phyloP scores from a whole-genome alignment of 176 grass and related monocot genomes.

The Calamus simplicifolius region DNA sequence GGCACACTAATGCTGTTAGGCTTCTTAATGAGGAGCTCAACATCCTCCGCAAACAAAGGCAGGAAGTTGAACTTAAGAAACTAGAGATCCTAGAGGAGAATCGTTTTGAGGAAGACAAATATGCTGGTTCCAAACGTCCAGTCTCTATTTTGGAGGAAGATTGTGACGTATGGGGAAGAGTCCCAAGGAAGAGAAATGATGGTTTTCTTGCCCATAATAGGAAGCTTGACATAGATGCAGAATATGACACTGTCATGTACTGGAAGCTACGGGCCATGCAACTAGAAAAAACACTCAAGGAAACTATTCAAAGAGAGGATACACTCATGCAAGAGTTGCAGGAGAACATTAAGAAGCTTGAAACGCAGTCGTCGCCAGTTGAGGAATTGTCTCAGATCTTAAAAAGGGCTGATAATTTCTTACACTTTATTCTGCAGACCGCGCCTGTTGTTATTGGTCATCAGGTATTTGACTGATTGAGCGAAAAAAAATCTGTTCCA shows the following conservation, averaged over 20 bases:
- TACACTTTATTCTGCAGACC: conserved; percentile 91
- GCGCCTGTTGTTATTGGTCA: conserved; percentile 91
- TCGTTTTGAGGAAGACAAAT: conserved; percentile 54
- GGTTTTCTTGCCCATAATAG: conserved; percentile 27
- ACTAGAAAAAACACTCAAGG: conserved; percentile 53
- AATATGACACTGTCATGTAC: conserved; percentile 36
- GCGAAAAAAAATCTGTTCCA: no score
- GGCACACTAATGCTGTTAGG: conserved; percentile 26
- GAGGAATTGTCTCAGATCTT: conserved; percentile 79
- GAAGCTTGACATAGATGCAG: conserved; percentile 61
- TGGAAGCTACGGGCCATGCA: conserved; percentile 56
- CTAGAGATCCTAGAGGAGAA: conserved; percentile 67
- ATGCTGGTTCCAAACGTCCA: conserved; percentile 45
- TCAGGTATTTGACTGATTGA: conserved; percentile 38
- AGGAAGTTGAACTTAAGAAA: conserved; percentile 75
- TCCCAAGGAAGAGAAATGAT: conserved; percentile 32
- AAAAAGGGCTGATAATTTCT: conserved; percentile 86
- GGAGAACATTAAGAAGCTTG: conserved; percentile 53
- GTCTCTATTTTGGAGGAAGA: conserved; percentile 76
- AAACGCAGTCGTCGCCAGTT: conserved; percentile 47
- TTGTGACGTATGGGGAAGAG: conserved; percentile 57
- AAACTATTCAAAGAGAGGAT: conserved; percentile 64
- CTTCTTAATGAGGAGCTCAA: conserved; percentile 67
- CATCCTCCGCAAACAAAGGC: conserved; percentile 47
- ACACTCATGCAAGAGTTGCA: conserved; percentile 46